These are phyloP conservation scores for Herpetomonas tarakana DNA, from an alignment of 208 protist genomes.

Conservation along the genomic window DNA sequence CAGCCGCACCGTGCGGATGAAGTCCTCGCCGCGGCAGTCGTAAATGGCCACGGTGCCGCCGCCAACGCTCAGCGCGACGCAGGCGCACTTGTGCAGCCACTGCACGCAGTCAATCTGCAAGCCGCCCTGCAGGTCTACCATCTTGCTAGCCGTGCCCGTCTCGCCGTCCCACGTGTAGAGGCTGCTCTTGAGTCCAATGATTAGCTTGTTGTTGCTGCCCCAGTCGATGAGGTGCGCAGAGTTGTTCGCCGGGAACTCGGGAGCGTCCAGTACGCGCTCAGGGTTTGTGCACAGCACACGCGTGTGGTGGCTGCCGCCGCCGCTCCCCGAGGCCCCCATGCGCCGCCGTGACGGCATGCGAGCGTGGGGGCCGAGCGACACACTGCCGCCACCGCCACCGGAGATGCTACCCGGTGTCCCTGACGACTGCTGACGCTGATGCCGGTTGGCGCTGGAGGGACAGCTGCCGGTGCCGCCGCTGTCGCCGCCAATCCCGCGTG, in stretches of 20 bases:
- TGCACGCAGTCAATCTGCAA: slow-evolving; percentile 48
- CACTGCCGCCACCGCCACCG: too few species aligned
- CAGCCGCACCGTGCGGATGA: slow-evolving; percentile 61
- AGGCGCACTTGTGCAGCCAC: slow-evolving; percentile 78
- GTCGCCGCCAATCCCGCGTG: slow-evolving; percentile 1
- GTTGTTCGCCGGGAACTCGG: slow-evolving; percentile 46
- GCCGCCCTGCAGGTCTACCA: slow-evolving; percentile 56
- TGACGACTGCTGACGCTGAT: slow-evolving; percentile 2
- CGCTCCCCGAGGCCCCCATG: too few species aligned
- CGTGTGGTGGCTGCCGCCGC: slow-evolving; percentile 7
- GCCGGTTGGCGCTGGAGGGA: neutral
- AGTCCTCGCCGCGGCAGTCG: slow-evolving; percentile 54
- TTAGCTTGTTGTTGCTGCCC: slow-evolving; percentile 79
- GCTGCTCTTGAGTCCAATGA: slow-evolving; percentile 70
- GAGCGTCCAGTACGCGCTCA: slow-evolving; percentile 74
- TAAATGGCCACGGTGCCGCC: slow-evolving; percentile 69
- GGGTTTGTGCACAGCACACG: slow-evolving; percentile 69
- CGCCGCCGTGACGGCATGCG: slow-evolving; percentile 14
- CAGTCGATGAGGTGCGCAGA: slow-evolving; percentile 76
- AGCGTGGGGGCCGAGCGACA: slow-evolving; percentile 21
- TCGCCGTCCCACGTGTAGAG: slow-evolving; percentile 75
- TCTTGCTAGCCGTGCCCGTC: slow-evolving; percentile 40
- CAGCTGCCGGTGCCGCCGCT: neutral
- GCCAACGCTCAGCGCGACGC: slow-evolving; percentile 59
- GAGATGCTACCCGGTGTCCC: too few species aligned